Evolutionary conservation across 2,329 filamentous ascomycete genomes (phyloP), one percentile per base, ranked within the genome.

Genomic region (Massarina eburnea): DNA sequence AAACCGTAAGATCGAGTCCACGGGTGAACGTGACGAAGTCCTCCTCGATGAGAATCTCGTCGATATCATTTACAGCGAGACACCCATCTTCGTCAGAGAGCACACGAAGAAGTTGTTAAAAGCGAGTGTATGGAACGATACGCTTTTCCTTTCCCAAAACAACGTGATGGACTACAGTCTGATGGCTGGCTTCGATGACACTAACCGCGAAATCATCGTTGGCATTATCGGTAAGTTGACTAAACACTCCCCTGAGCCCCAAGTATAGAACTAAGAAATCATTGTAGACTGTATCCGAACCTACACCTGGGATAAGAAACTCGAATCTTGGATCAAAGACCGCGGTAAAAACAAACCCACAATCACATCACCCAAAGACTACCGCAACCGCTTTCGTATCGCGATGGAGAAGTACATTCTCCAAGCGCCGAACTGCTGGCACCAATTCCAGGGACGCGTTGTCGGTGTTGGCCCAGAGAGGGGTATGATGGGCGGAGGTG

Each of bases 241-340:
- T 26, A n/a, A n/a, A n/a, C n/a, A n/a, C n/a, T n/a, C n/a, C n/a
- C n/a, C n/a, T n/a, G n/a, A n/a, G n/a, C n/a, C n/a, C n/a, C n/a
- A n/a, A n/a, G n/a, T n/a, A n/a, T n/a, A n/a, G n/a, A n/a, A n/a
- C n/a, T n/a, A n/a, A n/a, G n/a, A n/a, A n/a, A n/a, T n/a, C n/a
- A n/a, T n/a, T n/a, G n/a, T 37, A 64, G 92, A 99, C 69, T 97
- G 94, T 68, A 97, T 99, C 57, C 84, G 94, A 44, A 99, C 94
- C 0, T 99, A 97, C 67, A 99, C 94, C 0, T 99, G 94, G 91
- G 94, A 99, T 76, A 99, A 99, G 79, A 96, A 96, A 68, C 81
- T 99, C n/a, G 94, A 99, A 74, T 94, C 87, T 43, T 99, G 94
- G 94, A 96, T 99, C 80, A 99, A 99, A 72, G 91, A 97, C 65